Evolutionary conservation across 1,284 basidiomycete genomes (phyloP), one percentile per base, ranked within the genome.

Genomic region (Prillingera fragicola): DNA sequence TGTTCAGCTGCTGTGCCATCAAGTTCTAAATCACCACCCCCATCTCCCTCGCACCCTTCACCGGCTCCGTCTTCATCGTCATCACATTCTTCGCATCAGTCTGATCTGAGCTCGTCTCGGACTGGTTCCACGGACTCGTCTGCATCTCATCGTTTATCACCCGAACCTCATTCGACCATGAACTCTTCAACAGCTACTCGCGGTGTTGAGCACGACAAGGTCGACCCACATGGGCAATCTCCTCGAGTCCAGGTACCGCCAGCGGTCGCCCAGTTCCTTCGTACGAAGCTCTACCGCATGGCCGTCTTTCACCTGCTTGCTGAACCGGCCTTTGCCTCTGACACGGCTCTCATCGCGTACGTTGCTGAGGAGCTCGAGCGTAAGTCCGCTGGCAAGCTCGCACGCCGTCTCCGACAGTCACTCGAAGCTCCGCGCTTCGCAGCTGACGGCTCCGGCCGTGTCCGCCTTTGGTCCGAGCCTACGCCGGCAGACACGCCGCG

Each of bases 381-480:
- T 5, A 39, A 50, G 12, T 64, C 64, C 0, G 60, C 65, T 1
- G 61, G 57, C 5, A 62, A 62, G 39, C 50, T 67, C 2, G 67
- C 64, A 1, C 34, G 37, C 8, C 51, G 59, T 4, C 48, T 68
- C 6, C 48, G 56, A 15, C 32, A 46, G 31, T 51, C 52, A 5
- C 33, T 53, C 26, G 52, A 60, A n/a, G 42, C 33, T 27, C 28
- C 27, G 14, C 18, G 31, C 9, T 12, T 37, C n/a, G 36, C 29
- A 17, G 13, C 29, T 17, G 29, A 31, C 3, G n/a, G 9, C 2
- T 3, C 29, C 7, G 29, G 18, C 29, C n/a, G 18, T 7, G 29
- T 31, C 7, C 29, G 29, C 29, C 23, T 32, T 14, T 32, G 32
- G 31, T 21, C 25, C 9, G 28, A 22, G 19, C 32, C 33, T 17